Conservation (phyloP, 2,329 filamentous ascomycete genomes). For the Teratosphaeria zuluensis region DNA sequence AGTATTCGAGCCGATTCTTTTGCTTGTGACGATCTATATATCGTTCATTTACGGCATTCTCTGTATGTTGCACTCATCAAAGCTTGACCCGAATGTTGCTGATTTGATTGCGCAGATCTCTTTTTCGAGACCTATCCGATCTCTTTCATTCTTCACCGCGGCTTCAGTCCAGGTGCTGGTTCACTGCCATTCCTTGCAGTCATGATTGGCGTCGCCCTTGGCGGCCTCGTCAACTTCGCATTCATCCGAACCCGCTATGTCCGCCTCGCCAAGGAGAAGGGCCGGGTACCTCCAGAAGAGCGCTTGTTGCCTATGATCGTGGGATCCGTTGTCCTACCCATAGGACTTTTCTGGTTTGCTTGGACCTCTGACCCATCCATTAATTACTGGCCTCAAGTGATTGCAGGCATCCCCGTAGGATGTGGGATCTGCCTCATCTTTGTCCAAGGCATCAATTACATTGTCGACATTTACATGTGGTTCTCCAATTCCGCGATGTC, state of each 20-base stretch:
- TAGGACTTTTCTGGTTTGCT: constrained; percentile 44
- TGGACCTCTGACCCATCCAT: constrained; percentile 41
- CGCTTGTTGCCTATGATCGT: constrained; percentile 41
- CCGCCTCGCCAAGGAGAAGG: constrained; percentile 6
- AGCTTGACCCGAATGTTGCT: background rate
- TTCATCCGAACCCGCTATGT: constrained; percentile 4
- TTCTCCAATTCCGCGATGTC: constrained; percentile 25
- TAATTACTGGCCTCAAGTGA: constrained; percentile 31
- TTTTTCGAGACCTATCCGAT: background rate
- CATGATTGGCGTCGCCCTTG: background rate
- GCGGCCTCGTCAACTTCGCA: background rate
- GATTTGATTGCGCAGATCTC: background rate
- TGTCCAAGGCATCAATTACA: constrained; percentile 32
- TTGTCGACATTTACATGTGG: constrained; percentile 36
- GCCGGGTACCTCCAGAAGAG: constrained; percentile 28
- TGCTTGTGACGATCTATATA: constrained; percentile 38
- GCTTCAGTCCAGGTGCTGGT: constrained; percentile 31
- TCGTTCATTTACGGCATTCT: constrained; percentile 23
- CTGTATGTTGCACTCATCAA: background rate
- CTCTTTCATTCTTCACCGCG: constrained; percentile 2
- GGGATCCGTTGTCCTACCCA: constrained; percentile 38
- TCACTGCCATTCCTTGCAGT: constrained; percentile 31
- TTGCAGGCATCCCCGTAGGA: constrained; percentile 34
- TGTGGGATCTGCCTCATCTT: constrained; percentile 35
- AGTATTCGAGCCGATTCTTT: constrained; percentile 38